Evolutionary conservation across 495 filamentous ascomycete species (phyloP), one percentile per base, ranked within the genome.

Genomic region (Penicillium crystallinum): DNA sequence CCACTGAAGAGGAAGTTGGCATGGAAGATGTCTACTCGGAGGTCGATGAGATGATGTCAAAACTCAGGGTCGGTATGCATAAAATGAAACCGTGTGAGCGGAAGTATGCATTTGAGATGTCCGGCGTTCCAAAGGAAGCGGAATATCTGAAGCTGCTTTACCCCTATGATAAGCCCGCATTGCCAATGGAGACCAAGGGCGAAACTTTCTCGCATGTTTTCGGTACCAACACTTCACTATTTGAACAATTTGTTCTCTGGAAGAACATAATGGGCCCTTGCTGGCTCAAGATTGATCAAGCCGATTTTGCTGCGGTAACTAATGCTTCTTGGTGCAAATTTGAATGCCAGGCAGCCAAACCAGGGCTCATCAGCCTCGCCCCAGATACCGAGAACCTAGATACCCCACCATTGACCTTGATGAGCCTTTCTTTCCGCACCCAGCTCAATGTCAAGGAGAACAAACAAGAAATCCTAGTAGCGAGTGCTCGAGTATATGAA

Each of bases 181-280:
- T 95, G 22, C 76, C 84, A 7, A 81, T 86, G 58, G 84, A 89
- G 59, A 64, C 82, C 42, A 81, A 74, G 52, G 93, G 95, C 17
- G 85, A 95, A 64, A 97, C 95, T 0, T 98, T 91, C 65, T 97
- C 95, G 4, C 86, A 88, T 44, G 90, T 95, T 36, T 98, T 98
- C 55, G 95, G 93, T 37, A 87, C 89, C 38, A 96, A 95, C 63
- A 98, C 93, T 0, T 83, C 89, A 2, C 75, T 97, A 1, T 98
- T 98, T 56, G 93, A 98, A 61, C 93, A 98, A 61, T 98, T 98
- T 61, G 95, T 97, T 12, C 78, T 98, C 11, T 97, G 90, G 88
- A 96, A 95, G 69, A 91, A 92, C 55, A 88, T 98, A 52, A 97
- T 95, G 91, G 93, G 93, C 0, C 93, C 93, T 10, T 98, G 95